Conservation (phyloP, 768 basidiomycete genomes). For the Hemileccinum impolitum region DNA sequence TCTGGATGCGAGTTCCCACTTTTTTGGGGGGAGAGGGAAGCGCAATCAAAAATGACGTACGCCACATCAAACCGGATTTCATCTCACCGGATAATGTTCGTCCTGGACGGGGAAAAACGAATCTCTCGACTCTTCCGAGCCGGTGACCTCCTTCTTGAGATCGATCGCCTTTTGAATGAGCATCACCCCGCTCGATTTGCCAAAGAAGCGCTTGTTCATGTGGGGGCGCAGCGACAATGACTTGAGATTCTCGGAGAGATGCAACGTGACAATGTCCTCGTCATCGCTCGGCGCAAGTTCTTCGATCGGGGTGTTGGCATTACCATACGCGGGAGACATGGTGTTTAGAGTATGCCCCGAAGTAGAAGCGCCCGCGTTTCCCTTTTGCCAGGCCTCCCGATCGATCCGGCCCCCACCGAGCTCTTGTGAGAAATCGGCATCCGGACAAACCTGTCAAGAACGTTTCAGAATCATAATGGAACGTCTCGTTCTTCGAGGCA, state of each 20-base stretch:
- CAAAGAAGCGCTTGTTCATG: constrained; percentile 30
- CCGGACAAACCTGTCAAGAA: constrained; percentile 49
- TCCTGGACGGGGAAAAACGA: neutral
- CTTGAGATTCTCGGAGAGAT: constrained; percentile 24
- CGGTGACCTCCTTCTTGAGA: constrained; percentile 54
- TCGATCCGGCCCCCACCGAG: constrained; percentile 44
- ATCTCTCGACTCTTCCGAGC: constrained; percentile 26
- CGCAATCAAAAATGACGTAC: neutral
- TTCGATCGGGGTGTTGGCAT: constrained; percentile 9
- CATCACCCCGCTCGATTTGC: constrained; percentile 41
- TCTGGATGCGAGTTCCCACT: constrained; percentile 30
- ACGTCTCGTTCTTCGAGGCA: neutral
- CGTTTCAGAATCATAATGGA: too few relatives aligned
- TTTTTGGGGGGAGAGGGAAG: neutral
- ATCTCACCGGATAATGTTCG: constrained; percentile 26
- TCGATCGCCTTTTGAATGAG: constrained; percentile 49
- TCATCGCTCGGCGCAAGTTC: constrained; percentile 28
- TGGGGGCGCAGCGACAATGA: constrained; percentile 9
- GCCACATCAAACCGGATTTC: neutral
- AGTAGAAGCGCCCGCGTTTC: constrained; percentile 8
- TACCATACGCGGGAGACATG: constrained; percentile 7
- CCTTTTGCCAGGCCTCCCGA: constrained; percentile 34
- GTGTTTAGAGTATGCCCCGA: constrained; percentile 14
- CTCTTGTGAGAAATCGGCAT: constrained; percentile 58
- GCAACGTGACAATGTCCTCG: constrained; percentile 21